Percentiles rank a stretch among this genome's conserved stretches.
Evolutionary conservation across 2,329 filamentous ascomycete genomes (phyloP).

Genomic region (Penicillium thymicola): DNA sequence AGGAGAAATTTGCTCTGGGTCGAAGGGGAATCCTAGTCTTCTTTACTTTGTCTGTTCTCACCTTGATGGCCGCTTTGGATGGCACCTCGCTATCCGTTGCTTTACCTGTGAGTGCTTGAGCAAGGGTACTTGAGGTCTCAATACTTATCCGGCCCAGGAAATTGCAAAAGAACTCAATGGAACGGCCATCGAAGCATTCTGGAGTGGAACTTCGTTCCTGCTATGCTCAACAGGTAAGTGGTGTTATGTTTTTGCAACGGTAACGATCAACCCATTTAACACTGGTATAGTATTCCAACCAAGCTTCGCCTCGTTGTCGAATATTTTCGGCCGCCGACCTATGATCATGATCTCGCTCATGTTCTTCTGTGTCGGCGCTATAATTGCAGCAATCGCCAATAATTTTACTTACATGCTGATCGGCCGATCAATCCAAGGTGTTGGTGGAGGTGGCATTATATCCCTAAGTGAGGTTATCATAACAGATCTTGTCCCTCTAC

Average conservation of each 20-base stretch:
- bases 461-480: conserved; percentile 44
- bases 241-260: not conserved
- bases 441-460: conserved; percentile 47
- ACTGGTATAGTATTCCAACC: conserved; percentile 48
- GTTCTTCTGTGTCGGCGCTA: conserved; percentile 46
- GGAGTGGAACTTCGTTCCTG: conserved; percentile 52
- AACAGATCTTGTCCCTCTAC: conserved; percentile 45
- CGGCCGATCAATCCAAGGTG: conserved; percentile 45
- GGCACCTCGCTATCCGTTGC: conserved; percentile 26
- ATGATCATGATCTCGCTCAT: conserved; percentile 39
- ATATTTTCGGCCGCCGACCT: conserved; percentile 48
- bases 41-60: conserved; percentile 22
- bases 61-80: conserved; percentile 27
- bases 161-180: conserved; percentile 35
- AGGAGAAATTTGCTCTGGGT: conserved; percentile 22
- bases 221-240: conserved; percentile 32
- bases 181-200: conserved; percentile 46
- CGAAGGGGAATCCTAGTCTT: conserved; percentile 19
- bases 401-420: conserved; percentile 47
- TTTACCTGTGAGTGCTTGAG: conserved; percentile 15
- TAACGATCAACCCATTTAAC: not conserved
- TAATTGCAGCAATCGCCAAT: conserved; percentile 43
- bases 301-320: conserved; percentile 46
- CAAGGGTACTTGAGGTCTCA: fast-evolving
- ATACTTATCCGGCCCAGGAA: conserved; percentile 21